Evolutionary conservation across 306 rosid genomes (phyloP).

Genomic region (Benincasa hispida): DNA sequence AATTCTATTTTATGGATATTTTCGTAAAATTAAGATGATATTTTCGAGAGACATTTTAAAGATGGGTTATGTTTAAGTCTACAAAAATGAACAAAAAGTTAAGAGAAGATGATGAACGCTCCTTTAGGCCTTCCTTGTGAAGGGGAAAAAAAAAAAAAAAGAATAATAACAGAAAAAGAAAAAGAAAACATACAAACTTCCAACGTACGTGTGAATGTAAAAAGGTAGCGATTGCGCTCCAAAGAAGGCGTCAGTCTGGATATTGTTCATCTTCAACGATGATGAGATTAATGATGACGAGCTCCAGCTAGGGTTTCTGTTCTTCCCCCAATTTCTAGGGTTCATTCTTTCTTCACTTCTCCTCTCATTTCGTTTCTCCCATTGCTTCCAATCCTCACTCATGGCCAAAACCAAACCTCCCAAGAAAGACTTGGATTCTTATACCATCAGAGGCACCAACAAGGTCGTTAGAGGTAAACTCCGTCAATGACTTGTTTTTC

Average conservation of each 20-base stretch:
- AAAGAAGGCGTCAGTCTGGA: slow-evolving; percentile 5
- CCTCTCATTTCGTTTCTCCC: not conserved
- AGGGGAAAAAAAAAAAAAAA: not conserved
- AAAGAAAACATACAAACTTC: not conserved
- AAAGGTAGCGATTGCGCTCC: not conserved
- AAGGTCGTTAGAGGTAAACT: slow-evolving; percentile 70
- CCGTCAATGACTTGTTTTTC: not conserved
- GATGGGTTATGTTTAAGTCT: too few species aligned
- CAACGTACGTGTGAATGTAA: slow-evolving; percentile 10
- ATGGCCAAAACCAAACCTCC: slow-evolving; percentile 85
- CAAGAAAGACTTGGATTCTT: slow-evolving; percentile 59
- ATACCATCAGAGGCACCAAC: slow-evolving; percentile 80
- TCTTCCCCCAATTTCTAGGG: slow-evolving; percentile 11
- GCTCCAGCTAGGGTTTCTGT: slow-evolving; percentile 16
- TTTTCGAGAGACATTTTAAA: too few species aligned
- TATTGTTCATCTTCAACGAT: not conserved
- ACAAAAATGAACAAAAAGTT: too few species aligned
- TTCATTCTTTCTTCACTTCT: slow-evolving; percentile 1
- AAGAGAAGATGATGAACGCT: too few species aligned
- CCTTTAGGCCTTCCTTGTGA: not conserved
- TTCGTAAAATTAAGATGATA: too few species aligned
- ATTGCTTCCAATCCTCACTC: not conserved
- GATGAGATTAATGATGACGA: not conserved
- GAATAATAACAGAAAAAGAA: not conserved
- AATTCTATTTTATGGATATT: too few species aligned